These are phyloP conservation scores for Sphagnurus paluster DNA, from an alignment of 1,284 basidiomycete genomes.

Conservation along the genomic window DNA sequence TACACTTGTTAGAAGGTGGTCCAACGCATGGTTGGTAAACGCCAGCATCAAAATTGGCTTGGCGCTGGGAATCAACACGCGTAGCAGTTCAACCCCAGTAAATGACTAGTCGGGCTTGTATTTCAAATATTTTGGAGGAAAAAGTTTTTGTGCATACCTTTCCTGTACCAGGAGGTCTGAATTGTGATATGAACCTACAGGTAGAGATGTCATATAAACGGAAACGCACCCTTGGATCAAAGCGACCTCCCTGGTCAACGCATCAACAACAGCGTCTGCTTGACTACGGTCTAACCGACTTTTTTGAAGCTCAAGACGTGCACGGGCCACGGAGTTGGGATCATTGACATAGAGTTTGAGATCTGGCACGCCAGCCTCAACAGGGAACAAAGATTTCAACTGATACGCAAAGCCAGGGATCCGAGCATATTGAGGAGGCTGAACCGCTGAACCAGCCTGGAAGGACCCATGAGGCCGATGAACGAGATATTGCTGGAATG, in stretches of 20 bases:
- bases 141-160: slow-evolving; percentile 44
- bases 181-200: slow-evolving; percentile 10
- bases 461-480: slow-evolving; percentile 36
- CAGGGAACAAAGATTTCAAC: slow-evolving; percentile 42
- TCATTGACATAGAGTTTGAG: slow-evolving; percentile 36
- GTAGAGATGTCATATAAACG: not conserved
- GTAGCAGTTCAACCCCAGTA: slow-evolving; percentile 65
- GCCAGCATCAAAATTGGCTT: slow-evolving; percentile 68
- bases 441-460: slow-evolving; percentile 33
- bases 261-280: slow-evolving; percentile 63
- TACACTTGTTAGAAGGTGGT: slow-evolving; percentile 64
- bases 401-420: slow-evolving; percentile 50
- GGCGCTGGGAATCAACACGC: slow-evolving; percentile 56
- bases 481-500: slow-evolving; percentile 53
- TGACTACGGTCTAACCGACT: slow-evolving; percentile 68
- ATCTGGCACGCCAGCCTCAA: slow-evolving; percentile 28
- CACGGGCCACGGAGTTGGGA: slow-evolving; percentile 37
- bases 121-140: not conserved
- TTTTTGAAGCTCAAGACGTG: slow-evolving; percentile 39
- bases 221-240: slow-evolving; percentile 68
- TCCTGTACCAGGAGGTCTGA: slow-evolving; percentile 74
- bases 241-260: slow-evolving; percentile 57
- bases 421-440: slow-evolving; percentile 48
- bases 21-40: slow-evolving; percentile 76
- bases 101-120: slow-evolving; percentile 42